Evolutionary conservation across 139 green algal species (phyloP).

Genomic region (Micromonas pusilla): DNA sequence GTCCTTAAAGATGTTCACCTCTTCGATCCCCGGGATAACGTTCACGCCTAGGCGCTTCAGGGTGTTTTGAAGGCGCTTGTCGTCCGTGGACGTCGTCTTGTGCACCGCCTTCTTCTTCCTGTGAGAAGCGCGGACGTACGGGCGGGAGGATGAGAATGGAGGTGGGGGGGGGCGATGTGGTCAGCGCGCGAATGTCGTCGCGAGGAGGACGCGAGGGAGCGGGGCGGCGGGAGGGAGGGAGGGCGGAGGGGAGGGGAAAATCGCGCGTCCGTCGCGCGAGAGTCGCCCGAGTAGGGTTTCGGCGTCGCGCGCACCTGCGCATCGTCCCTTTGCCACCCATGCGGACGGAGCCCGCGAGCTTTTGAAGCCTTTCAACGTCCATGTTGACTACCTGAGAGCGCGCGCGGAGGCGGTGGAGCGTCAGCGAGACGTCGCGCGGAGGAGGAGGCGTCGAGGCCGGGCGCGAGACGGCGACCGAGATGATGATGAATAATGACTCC

Average conservation of each 20-base stretch:
- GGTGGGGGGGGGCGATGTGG: background rate
- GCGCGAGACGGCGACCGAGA: no score
- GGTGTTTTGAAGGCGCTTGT: constrained; percentile 94
- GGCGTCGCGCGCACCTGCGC: constrained; percentile 68
- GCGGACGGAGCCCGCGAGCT: constrained; percentile 81
- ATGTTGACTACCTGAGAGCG: constrained; percentile 46
- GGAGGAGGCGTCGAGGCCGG: no score
- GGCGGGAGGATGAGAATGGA: no score
- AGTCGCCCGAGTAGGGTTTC: no score
- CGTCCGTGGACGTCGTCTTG: constrained; percentile 90
- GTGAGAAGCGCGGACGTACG: background rate
- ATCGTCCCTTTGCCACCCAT: constrained; percentile 93
- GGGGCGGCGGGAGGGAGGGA: no score
- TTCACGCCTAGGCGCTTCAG: constrained; percentile 98
- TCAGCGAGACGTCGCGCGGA: no score
- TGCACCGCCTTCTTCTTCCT: constrained; percentile 99
- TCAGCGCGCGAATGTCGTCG: background rate
- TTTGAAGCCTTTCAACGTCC: constrained; percentile 87
- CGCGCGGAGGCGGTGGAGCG: background rate
- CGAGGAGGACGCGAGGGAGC: no score
- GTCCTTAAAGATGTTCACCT: constrained; percentile 97
- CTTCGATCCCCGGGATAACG: constrained; percentile 97
- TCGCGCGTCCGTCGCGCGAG: no score
- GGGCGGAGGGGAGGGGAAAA: no score
- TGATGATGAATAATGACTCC: no score